Evolutionary conservation across 2,329 filamentous ascomycete genomes (phyloP).

Genomic region (Claviceps sp.): DNA sequence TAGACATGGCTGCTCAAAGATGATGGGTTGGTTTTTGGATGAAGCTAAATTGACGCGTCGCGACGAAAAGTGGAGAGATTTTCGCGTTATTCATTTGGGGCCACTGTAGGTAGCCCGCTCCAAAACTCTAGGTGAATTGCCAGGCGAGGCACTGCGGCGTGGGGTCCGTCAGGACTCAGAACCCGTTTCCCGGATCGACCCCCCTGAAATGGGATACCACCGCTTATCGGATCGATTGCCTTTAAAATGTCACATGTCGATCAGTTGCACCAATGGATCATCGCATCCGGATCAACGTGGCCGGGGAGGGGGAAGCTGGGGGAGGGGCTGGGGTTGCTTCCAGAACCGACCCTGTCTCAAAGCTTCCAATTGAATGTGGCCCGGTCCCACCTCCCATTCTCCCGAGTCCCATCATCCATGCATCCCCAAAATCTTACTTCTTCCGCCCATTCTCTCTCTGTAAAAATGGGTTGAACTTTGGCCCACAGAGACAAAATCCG

Average conservation of each 20-base stretch:
- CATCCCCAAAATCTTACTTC: neutral
- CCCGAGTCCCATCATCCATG: neutral
- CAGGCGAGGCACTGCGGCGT: neutral
- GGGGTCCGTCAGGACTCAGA: neutral
- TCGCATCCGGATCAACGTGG: neutral
- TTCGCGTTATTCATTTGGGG: no score
- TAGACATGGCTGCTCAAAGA: no score
- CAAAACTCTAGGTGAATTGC: no score
- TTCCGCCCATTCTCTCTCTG: neutral
- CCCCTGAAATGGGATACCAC: neutral
- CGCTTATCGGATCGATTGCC: neutral
- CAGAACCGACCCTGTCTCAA: neutral
- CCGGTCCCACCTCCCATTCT: neutral
- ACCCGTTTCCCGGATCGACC: neutral
- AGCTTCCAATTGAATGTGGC: neutral
- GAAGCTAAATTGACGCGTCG: no score
- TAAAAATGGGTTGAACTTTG: neutral
- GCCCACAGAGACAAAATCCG: neutral
- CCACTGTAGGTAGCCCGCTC: no score
- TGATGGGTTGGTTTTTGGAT: no score
- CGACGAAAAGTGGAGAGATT: no score
- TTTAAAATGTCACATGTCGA: neutral
- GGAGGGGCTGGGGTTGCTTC: neutral
- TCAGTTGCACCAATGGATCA: neutral
- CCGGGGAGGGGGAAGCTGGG: neutral